phyloP scores from a whole-genome alignment of 768 basidiomycete genomes.

The Tylopilus cervinicoccineus region DNA sequence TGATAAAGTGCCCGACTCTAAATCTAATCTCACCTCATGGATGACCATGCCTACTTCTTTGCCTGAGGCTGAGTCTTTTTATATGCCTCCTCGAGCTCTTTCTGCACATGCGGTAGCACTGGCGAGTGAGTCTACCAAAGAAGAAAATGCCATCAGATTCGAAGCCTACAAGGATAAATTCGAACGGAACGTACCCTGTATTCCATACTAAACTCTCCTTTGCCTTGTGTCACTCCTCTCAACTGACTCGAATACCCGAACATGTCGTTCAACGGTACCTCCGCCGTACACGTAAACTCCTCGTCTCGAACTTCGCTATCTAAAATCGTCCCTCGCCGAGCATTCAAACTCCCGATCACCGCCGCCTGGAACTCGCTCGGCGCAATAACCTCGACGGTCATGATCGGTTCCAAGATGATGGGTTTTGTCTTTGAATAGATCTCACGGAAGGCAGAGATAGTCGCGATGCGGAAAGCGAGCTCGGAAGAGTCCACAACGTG shows the following conservation, averaged over 20 bases:
- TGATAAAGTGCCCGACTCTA: conserved; percentile 5
- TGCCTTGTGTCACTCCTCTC: conserved; percentile 93
- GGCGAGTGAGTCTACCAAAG: conserved; percentile 63
- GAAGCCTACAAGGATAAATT: background rate
- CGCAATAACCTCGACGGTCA: conserved; percentile 96
- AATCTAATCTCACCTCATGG: background rate
- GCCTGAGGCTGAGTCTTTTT: conserved; percentile 67
- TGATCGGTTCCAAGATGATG: conserved; percentile 94
- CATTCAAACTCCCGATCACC: conserved; percentile 93
- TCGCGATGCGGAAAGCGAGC: conserved; percentile 87
- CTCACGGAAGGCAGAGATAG: conserved; percentile 91
- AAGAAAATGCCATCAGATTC: background rate
- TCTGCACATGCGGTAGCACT: conserved; percentile 82
- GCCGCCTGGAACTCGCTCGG: conserved; percentile 93
- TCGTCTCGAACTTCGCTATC: conserved; percentile 97
- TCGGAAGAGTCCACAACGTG: conserved; percentile 97
- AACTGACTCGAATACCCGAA: conserved; percentile 95
- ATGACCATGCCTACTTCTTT: conserved; percentile 58
- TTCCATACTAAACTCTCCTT: conserved; percentile 85
- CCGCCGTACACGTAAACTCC: conserved; percentile 88
- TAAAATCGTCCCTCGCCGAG: conserved; percentile 87
- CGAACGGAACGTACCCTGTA: conserved; percentile 52
- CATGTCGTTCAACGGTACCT: conserved; percentile 97
- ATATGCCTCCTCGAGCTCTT: conserved; percentile 84
- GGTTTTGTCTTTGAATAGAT: conserved; percentile 73